phyloP scores from a whole-genome alignment of 192 early-diverging fungal genomes.

The Coemansia sp. region DNA sequence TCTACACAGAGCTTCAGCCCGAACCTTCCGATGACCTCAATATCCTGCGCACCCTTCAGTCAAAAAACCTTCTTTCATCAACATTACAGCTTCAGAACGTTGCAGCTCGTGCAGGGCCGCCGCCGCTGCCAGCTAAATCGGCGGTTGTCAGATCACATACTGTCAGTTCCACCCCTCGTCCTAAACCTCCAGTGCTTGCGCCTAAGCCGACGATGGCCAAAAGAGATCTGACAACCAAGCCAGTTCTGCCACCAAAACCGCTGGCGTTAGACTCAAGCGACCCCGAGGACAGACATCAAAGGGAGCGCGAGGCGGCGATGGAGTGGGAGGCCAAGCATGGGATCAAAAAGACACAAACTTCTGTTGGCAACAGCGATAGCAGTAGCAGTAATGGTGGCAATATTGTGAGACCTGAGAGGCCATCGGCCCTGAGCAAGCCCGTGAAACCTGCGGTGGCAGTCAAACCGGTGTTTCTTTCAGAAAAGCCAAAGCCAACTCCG shows the following conservation, averaged over 20 bases:
- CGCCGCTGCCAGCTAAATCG: not conserved
- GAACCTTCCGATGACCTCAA: constrained; percentile 34
- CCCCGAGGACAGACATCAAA: constrained; percentile 13
- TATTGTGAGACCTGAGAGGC: not conserved
- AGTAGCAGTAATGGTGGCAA: not conserved
- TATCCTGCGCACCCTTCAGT: constrained; percentile 23
- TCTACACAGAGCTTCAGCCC: constrained; percentile 37
- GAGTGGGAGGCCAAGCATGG: constrained; percentile 30
- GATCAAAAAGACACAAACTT: constrained; percentile 10
- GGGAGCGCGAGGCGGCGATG: constrained; percentile 20
- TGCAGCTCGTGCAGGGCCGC: constrained; percentile 10
- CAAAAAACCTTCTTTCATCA: constrained; percentile 29
- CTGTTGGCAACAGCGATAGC: not conserved
- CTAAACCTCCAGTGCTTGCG: not conserved
- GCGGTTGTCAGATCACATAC: not conserved
- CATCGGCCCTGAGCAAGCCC: not conserved
- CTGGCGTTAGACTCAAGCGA: not conserved
- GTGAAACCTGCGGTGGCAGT: not conserved
- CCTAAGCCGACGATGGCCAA: constrained; percentile 7
- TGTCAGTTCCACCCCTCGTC: no score
- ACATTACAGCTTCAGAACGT: constrained; percentile 21
- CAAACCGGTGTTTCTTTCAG: constrained; percentile 12
- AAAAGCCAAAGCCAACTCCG: not conserved
- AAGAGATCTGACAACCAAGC: constrained; percentile 2
- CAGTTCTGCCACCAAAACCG: constrained; percentile 1